Evolutionary conservation across 768 basidiomycete species (phyloP).

Genomic region (Amanita inopinata): DNA sequence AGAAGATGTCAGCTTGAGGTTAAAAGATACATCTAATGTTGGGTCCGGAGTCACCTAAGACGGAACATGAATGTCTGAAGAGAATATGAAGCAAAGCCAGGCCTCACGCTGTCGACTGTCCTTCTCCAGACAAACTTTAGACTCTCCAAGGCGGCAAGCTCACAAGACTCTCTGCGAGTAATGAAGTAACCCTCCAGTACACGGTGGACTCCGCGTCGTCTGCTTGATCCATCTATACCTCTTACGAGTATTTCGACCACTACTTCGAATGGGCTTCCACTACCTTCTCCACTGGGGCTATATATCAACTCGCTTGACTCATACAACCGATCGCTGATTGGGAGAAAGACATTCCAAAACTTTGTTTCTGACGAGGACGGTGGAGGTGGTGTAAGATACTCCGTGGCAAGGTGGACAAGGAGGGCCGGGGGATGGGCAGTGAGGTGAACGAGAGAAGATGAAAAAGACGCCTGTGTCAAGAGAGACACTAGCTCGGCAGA

Average conservation of each 20-base stretch:
- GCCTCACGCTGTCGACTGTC: constrained; percentile 26
- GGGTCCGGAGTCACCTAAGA: constrained; percentile 41
- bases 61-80: constrained; percentile 3
- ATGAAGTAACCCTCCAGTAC: constrained; percentile 55
- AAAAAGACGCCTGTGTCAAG: constrained; percentile 54
- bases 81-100: constrained; percentile 5
- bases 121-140: constrained; percentile 39
- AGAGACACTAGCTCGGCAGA: constrained; percentile 41
- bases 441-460: constrained; percentile 51
- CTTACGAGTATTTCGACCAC: constrained; percentile 55
- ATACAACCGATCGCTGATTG: constrained; percentile 48
- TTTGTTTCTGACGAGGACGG: constrained; percentile 50
- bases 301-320: constrained; percentile 56
- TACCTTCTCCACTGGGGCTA: constrained; percentile 43
- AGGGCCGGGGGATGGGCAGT: constrained; percentile 64
- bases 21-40: constrained; percentile 73
- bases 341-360: constrained; percentile 75
- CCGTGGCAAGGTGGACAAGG: constrained; percentile 54
- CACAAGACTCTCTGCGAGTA: constrained; percentile 26
- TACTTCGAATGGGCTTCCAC: constrained; percentile 36
- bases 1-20: constrained; percentile 71
- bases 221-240: constrained; percentile 29
- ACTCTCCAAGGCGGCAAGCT: constrained; percentile 39
- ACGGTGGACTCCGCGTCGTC: constrained; percentile 48
- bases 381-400: constrained; percentile 66